These are phyloP conservation scores for Trichophyton benhamiae DNA, from an alignment of 2,329 filamentous ascomycete genomes.

Conservation along the genomic window DNA sequence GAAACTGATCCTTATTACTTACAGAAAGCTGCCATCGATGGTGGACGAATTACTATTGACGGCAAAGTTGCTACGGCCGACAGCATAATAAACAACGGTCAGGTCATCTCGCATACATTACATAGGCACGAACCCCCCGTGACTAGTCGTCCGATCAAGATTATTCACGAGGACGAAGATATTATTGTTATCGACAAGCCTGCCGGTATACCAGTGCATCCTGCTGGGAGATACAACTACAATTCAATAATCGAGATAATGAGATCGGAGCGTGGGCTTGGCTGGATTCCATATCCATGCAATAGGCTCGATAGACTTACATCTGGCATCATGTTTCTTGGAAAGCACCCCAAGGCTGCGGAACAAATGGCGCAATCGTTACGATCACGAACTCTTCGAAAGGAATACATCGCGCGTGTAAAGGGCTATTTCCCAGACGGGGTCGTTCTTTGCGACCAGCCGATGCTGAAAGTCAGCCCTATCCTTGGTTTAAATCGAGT, in stretches of 20 bases:
- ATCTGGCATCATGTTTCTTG: slow-evolving; percentile 96
- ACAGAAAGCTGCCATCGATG: slow-evolving; percentile 62
- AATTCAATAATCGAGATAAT: slow-evolving; percentile 93
- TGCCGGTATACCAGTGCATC: slow-evolving; percentile 85
- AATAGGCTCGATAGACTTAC: slow-evolving; percentile 90
- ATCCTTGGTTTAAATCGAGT: slow-evolving; percentile 90
- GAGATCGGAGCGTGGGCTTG: slow-evolving; percentile 54
- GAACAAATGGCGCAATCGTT: slow-evolving; percentile 67
- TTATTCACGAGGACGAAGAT: slow-evolving; percentile 83
- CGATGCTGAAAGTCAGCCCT: slow-evolving; percentile 85
- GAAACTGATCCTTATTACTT: neutral
- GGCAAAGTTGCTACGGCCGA: slow-evolving; percentile 56
- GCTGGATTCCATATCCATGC: slow-evolving; percentile 58
- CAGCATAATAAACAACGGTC: slow-evolving; percentile 71
- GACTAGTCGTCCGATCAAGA: slow-evolving; percentile 61
- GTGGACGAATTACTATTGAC: slow-evolving; percentile 68
- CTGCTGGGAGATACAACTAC: slow-evolving; percentile 87
- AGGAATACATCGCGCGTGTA: slow-evolving; percentile 89
- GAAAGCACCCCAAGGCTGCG: slow-evolving; percentile 69
- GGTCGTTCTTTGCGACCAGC: slow-evolving; percentile 83
- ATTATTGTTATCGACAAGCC: slow-evolving; percentile 97
- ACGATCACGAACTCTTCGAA: slow-evolving; percentile 67
- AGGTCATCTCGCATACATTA: slow-evolving; percentile 81
- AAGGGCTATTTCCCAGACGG: slow-evolving; percentile 84
- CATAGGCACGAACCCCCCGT: slow-evolving; percentile 95